Conservation (phyloP, 768 basidiomycete species). For the Xerocomus brunneocitrinus region DNA sequence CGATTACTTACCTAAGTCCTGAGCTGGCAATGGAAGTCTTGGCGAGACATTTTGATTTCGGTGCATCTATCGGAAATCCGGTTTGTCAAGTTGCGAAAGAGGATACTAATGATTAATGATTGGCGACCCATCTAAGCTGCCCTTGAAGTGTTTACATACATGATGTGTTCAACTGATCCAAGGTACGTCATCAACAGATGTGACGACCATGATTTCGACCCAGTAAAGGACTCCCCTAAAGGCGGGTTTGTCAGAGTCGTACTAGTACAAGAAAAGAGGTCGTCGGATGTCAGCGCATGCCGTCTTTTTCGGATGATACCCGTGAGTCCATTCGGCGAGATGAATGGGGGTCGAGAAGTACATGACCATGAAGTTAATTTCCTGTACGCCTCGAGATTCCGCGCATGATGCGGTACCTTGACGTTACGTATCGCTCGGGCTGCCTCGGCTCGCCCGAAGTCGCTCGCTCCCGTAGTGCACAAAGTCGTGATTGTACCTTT, state of each 20-base stretch:
- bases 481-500: neutral
- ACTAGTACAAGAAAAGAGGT: neutral
- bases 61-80: neutral
- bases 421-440: conserved; percentile 10
- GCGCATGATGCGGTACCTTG: conserved; percentile 2
- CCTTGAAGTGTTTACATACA: neutral
- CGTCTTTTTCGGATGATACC: conserved; percentile 4
- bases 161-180: conserved; percentile 7
- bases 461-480: neutral
- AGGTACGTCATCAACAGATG: conserved; percentile 16
- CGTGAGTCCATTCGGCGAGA: conserved; percentile 5
- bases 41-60: neutral
- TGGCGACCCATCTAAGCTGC: neutral
- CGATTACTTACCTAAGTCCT: conserved; percentile 3
- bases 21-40: neutral
- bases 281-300: neutral
- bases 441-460: conserved; percentile 4
- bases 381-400: conserved; percentile 5
- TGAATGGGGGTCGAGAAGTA: neutral
- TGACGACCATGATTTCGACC: conserved; percentile 1
- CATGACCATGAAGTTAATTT: conserved; percentile 12
- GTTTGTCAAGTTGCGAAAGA: neutral
- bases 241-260: neutral
- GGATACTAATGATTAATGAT: neutral
- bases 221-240: neutral